Evolutionary conservation across 768 basidiomycete species (phyloP), one percentile per base, ranked within the genome.

Genomic region (Amanita molliuscula): DNA sequence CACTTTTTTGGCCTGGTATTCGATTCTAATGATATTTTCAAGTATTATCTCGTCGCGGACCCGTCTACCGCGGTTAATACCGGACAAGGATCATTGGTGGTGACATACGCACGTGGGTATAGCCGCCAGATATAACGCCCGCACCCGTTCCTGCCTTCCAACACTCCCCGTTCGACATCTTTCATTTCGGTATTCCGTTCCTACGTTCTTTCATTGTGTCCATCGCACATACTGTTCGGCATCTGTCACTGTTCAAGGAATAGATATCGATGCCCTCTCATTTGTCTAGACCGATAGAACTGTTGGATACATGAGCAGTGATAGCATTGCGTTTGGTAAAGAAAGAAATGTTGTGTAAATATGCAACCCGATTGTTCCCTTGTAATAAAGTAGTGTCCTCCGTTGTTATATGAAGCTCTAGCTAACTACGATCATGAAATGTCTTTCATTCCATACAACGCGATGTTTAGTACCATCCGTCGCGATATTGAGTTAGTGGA

Each of bases 31-130:
- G 8, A 20, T 13, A 26, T 33, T 49, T 49, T 16, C 18, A 45
- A 76, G 75, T 76, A 75, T 62, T 73, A 63, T 58, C 58, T 71
- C 51, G 58, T 65, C 18, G 60, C 75, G 0, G 71, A 75, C 54
- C 65, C 53, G 20, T 69, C 70, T 37, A 70, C 71, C 4, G 75
- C 75, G 5, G 65, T 68, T 55, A 75, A 76, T 59, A 63, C 59
- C 42, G 75, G 73, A 21, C 74, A 74, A 50, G 73, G 73, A 34
- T 56, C 65, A 48, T 69, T 76, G 49, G 55, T 64, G 48, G 71
- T 76, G 21, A 74, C 72, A 8, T 67, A 63, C 58, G 74, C 74
- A 1, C 69, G 73, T 25, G 75, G 75, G 4, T 76, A 75, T 60
- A 56, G 53, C 31, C 72, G 75, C 53, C 65, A 58, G 29, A 61